Percentiles rank a stretch among this genome's conserved stretches.
Evolutionary conservation across 495 filamentous ascomycete genomes (phyloP).

Genomic region (Hypoxylon fragiforme): DNA sequence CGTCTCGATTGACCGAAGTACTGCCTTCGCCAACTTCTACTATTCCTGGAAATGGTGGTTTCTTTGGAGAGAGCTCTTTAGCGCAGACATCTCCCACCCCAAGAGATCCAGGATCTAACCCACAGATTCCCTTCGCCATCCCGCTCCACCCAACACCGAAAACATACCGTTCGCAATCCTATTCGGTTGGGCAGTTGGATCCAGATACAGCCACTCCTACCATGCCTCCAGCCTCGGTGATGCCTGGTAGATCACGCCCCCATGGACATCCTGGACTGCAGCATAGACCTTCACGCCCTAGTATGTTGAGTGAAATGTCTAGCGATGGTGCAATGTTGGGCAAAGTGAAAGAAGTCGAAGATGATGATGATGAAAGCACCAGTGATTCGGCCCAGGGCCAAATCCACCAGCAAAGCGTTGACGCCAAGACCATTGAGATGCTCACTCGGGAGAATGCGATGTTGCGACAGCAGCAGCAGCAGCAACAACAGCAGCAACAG

Average conservation of each 20-base stretch:
- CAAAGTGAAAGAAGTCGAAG: conserved; percentile 80
- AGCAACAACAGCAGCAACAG: conserved; percentile 66
- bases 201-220: conserved; percentile 61
- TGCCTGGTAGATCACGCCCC: conserved; percentile 57
- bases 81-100: conserved; percentile 48
- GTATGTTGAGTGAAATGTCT: conserved; percentile 78
- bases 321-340: conserved; percentile 71
- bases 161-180: conserved; percentile 93
- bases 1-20: conserved; percentile 71
- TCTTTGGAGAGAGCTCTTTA: conserved; percentile 48
- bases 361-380: conserved; percentile 73
- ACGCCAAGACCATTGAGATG: conserved; percentile 72
- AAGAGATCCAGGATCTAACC: conserved; percentile 49
- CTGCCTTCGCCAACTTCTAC: conserved; percentile 76
- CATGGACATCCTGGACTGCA: conserved; percentile 66
- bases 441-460: conserved; percentile 73
- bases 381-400: conserved; percentile 58
- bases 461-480: conserved; percentile 65
- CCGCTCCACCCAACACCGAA: conserved; percentile 89
- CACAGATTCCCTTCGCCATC: conserved; percentile 85
- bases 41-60: conserved; percentile 51
- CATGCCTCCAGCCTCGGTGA: conserved; percentile 45
- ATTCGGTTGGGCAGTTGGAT: conserved; percentile 91
- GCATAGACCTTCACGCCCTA: conserved; percentile 82
- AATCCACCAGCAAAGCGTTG: conserved; percentile 57